phyloP scores from a whole-genome alignment of 257 asterid species.

The Nicotiana noctiflora region DNA sequence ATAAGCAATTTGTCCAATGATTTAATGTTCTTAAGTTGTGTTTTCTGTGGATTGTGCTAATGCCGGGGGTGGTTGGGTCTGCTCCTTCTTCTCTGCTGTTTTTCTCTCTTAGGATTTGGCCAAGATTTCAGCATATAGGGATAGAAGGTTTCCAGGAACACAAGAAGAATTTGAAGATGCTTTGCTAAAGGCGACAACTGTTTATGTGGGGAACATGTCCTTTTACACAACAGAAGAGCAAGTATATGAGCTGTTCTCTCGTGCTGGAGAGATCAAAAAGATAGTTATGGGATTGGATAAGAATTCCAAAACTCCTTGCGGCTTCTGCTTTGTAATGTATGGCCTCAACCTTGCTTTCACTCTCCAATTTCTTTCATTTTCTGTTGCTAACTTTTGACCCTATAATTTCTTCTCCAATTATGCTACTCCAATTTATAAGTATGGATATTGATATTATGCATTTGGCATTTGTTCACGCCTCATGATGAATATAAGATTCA shows the following conservation, averaged over 20 bases:
- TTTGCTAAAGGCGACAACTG: constrained; percentile 54
- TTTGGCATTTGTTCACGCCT: background rate
- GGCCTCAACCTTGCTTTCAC: constrained; percentile 11
- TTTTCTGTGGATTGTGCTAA: background rate
- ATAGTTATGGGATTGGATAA: constrained; percentile 92
- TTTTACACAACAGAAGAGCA: constrained; percentile 97
- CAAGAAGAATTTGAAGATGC: constrained; percentile 91
- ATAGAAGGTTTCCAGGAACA: constrained; percentile 78
- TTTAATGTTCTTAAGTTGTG: background rate
- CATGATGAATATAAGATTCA: background rate
- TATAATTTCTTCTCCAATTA: too few relatives aligned
- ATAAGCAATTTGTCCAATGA: background rate
- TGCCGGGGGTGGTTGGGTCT: background rate
- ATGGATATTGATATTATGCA: background rate
- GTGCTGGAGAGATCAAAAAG: constrained; percentile 90
- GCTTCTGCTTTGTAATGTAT: constrained; percentile 87
- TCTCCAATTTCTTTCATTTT: background rate
- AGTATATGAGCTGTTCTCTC: constrained; percentile 75
- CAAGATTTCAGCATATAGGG: constrained; percentile 83
- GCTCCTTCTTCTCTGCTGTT: background rate
- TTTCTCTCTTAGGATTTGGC: constrained; percentile 50
- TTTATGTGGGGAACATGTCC: constrained; percentile 85
- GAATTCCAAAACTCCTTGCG: constrained; percentile 87
- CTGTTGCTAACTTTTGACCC: background rate
- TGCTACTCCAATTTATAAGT: background rate